Evolutionary conservation across 106 monocot genomes (phyloP).

Genomic region (Phalaenopsis aphrodite): DNA sequence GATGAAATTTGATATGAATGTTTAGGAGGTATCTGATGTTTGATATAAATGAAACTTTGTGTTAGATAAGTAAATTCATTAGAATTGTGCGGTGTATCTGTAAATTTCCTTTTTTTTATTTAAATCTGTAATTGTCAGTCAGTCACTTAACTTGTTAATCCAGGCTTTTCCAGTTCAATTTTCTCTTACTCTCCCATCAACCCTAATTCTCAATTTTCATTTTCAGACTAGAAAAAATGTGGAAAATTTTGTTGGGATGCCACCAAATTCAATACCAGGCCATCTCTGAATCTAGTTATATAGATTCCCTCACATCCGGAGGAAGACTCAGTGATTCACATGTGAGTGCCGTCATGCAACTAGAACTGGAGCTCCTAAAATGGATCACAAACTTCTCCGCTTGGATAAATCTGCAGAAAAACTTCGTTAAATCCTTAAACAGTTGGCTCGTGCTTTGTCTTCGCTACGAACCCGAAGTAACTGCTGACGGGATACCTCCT

Average conservation of each 20-base stretch:
- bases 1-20: too few relatives aligned
- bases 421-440: conserved; percentile 58
- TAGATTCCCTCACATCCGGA: conserved; percentile 31
- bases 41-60: neutral
- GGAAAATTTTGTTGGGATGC: conserved; percentile 41
- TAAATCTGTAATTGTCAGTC: neutral
- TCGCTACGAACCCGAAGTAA: conserved; percentile 48
- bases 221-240: conserved; percentile 49
- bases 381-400: conserved; percentile 57
- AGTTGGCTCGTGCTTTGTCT: conserved; percentile 58
- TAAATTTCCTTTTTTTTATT: too few relatives aligned
- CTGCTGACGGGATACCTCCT: conserved; percentile 49
- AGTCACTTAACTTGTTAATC: neutral
- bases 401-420: conserved; percentile 69
- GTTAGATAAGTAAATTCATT: too few relatives aligned
- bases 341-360: conserved; percentile 29
- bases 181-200: neutral
- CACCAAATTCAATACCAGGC: conserved; percentile 36
- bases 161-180: neutral
- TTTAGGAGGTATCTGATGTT: too few relatives aligned
- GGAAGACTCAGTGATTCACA: conserved; percentile 22
- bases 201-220: neutral
- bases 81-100: too few relatives aligned
- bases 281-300: conserved; percentile 30
- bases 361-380: conserved; percentile 59